Conservation (phyloP, 768 basidiomycete species). For the Chalciporus piperatus region DNA sequence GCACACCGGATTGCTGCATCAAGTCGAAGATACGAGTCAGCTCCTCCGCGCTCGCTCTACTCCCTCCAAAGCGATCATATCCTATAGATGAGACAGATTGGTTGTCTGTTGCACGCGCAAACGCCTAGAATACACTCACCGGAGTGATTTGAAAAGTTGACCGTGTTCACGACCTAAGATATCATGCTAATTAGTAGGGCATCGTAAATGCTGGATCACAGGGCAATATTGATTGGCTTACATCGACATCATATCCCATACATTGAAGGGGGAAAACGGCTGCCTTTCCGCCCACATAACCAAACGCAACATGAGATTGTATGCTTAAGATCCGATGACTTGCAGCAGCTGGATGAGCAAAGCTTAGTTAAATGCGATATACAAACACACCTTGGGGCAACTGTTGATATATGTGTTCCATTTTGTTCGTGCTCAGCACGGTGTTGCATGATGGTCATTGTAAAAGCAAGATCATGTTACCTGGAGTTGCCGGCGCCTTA, state of each 20-base stretch:
- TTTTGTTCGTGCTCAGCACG: background rate
- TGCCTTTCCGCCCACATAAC: conserved; percentile 89
- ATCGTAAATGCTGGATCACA: background rate
- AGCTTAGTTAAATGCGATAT: background rate
- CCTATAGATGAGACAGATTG: conserved; percentile 42
- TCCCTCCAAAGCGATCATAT: conserved; percentile 79
- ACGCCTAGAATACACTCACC: conserved; percentile 42
- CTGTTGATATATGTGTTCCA: background rate
- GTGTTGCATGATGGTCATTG: conserved; percentile 6
- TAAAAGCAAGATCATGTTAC: too few species aligned
- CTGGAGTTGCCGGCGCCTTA: too few species aligned
- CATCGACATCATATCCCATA: conserved; percentile 95
- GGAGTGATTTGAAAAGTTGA: conserved; percentile 93
- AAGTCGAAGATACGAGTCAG: conserved; percentile 70
- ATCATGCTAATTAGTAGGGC: conserved; percentile 3
- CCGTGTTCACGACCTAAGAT: conserved; percentile 79
- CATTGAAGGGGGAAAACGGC: conserved; percentile 77
- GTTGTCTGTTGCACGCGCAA: background rate
- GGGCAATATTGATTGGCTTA: conserved; percentile 34
- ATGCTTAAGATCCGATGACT: conserved; percentile 75
- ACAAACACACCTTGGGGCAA: conserved; percentile 7
- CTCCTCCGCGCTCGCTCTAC: conserved; percentile 73
- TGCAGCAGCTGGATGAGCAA: conserved; percentile 4
- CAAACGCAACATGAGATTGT: conserved; percentile 91
- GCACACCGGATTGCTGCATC: conserved; percentile 74